Base-by-base conservation (phyloP, 139 green algal genomes). In the Chlorella ohadii region DNA sequence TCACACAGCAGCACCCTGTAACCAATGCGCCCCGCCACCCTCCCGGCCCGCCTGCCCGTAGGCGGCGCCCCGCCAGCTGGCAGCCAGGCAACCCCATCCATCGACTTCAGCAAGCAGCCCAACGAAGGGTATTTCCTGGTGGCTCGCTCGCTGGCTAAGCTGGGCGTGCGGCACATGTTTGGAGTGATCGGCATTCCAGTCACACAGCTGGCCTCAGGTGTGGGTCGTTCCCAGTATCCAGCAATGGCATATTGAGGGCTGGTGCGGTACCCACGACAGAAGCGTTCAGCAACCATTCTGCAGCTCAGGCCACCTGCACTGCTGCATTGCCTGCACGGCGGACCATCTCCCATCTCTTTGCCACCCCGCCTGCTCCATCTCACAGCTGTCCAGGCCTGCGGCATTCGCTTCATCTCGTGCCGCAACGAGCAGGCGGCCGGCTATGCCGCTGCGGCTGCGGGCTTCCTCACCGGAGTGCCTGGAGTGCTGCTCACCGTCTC, bases 401-500 rank as follows among this genome's bases (percentile, higher is more conserved):
- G 94, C 72, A 96, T 98, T 39, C 87, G 94, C 23, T 98, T 92
- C 84, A 90, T 98, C 31, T 83, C 84, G 57, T 95, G 95, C 79
- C 89, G 93, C 67, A 98, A 98, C 82, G 94, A 98, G 89, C 94
- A 98, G 87, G 89, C 94, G 23, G 94, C 94, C 20, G 94, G 94
- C 28, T 98, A 97, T 78, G 94, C 94, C 0, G 94, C 94, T 33
- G 91, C 90, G 1, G 91, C 92, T 19, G 81, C 87, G 20, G 94
- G 94, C 12, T 98, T 90, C 86, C 85, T 98, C 6, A 94, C 91
- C 0, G 94, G 94, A 33, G 80, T 82, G 2, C 94, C 94, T 0
- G 94, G 90, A 0, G 91, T 92, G 66, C 87, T 98, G 86, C 89
- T 98, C 71, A 98, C 94, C 1, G 94, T 98, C 66, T 96, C 91